These are phyloP conservation scores for Arthrobotrys sinensis DNA, from an alignment of 2,329 filamentous ascomycete genomes.

Conservation along the genomic window DNA sequence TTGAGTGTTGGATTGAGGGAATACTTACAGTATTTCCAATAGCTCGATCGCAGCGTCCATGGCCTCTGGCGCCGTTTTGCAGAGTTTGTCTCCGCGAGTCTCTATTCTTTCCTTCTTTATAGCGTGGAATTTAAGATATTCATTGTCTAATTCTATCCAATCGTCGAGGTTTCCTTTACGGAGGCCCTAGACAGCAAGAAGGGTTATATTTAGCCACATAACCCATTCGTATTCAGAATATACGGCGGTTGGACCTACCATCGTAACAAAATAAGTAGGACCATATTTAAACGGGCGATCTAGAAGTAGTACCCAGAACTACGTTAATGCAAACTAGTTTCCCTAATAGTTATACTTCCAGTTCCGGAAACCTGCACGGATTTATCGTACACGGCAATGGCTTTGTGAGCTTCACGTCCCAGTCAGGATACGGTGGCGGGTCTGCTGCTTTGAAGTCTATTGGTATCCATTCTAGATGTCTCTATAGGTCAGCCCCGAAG, in stretches of 20 bases:
- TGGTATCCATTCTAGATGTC: constrained; percentile 72
- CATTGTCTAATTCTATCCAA: constrained; percentile 89
- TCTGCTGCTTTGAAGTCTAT: constrained; percentile 74
- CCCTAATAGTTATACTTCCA: not conserved
- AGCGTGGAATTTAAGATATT: constrained; percentile 80
- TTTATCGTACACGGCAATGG: constrained; percentile 74
- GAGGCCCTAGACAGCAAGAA: constrained; percentile 69
- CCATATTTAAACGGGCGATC: constrained; percentile 83
- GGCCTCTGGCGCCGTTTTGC: constrained; percentile 78
- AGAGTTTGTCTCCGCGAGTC: constrained; percentile 78
- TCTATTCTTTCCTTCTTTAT: constrained; percentile 79
- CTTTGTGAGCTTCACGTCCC: constrained; percentile 78
- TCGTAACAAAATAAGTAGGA: constrained; percentile 69
- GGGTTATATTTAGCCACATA: not conserved
- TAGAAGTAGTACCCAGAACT: not conserved
- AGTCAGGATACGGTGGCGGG: constrained; percentile 76
- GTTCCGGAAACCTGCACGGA: not conserved
- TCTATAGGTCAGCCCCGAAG: not conserved
- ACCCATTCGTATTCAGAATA: not conserved
- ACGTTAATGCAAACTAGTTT: not conserved
- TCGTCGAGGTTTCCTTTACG: constrained; percentile 79
- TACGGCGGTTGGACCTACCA: constrained; percentile 16
- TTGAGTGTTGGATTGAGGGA: not conserved
- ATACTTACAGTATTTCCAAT: constrained; percentile 76
- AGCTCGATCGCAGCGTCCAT: constrained; percentile 82